Evolutionary conservation across 164 flowering plant species (phyloP).

Genomic region (Echeveria elegans): DNA sequence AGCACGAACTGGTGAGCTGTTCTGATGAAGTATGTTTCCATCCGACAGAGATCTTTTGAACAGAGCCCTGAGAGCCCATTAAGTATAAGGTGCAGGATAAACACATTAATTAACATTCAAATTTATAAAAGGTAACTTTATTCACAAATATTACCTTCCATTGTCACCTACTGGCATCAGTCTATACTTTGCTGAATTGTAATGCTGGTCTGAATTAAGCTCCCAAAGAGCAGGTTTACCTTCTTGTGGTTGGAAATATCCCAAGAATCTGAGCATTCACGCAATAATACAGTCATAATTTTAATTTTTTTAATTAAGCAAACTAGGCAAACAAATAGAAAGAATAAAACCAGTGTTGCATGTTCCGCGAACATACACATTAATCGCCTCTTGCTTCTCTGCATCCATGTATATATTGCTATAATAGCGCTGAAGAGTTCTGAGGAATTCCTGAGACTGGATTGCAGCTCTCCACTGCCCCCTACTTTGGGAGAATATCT

Average conservation of each 20-base stretch:
- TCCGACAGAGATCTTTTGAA: conserved; percentile 39
- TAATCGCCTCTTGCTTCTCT: conserved; percentile 42
- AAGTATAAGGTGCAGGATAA: background rate
- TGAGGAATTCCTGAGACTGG: conserved; percentile 48
- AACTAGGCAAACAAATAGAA: background rate
- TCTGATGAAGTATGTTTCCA: conserved; percentile 34
- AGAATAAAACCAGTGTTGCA: background rate
- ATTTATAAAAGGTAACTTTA: too few species aligned
- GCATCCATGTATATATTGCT: conserved; percentile 56
- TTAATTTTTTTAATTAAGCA: background rate
- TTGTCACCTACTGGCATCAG: conserved; percentile 18
- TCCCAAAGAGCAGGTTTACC: conserved; percentile 40
- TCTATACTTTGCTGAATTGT: conserved; percentile 16
- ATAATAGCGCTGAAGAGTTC: conserved; percentile 48
- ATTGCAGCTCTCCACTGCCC: conserved; percentile 52
- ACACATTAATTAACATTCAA: background rate
- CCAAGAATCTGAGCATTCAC: conserved; percentile 22
- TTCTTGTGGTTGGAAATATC: conserved; percentile 32
- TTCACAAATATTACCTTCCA: conserved; percentile 22
- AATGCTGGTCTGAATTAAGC: conserved; percentile 26
- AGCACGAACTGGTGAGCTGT: conserved; percentile 14
- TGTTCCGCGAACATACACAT: conserved; percentile 25
- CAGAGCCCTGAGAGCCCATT: conserved; percentile 19
- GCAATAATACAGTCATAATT: background rate
- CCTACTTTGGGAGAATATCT: conserved; percentile 48